Percentiles rank a stretch among this genome's conserved stretches.
phyloP scores from a whole-genome alignment of 768 basidiomycete species.

The Boletus vinaceobasis region DNA sequence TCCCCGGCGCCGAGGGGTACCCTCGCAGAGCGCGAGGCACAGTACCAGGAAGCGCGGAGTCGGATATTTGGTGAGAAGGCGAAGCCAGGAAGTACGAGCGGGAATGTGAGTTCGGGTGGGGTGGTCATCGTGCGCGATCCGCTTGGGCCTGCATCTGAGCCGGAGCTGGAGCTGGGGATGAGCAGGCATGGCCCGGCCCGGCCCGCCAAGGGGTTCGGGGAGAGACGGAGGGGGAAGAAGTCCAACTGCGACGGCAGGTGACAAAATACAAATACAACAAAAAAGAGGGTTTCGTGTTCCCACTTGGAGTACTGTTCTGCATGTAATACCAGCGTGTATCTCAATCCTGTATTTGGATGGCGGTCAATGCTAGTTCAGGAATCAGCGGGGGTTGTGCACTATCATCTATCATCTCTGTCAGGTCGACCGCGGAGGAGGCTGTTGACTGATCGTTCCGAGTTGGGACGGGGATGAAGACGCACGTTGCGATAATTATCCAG shows the following conservation, averaged over 20 bases:
- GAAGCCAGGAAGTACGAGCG: neutral
- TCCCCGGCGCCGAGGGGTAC: slow-evolving; percentile 25
- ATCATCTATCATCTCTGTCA: neutral
- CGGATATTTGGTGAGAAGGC: slow-evolving; percentile 58
- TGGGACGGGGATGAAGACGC: neutral
- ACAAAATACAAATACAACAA: neutral
- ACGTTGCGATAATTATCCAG: neutral
- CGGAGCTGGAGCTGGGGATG: neutral
- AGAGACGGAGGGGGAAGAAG: slow-evolving; percentile 19
- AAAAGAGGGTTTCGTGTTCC: neutral
- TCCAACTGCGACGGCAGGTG: too few relatives aligned
- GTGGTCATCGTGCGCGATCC: slow-evolving; percentile 31
- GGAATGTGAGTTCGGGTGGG: neutral
- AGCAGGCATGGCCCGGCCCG: neutral
- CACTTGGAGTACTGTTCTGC: too few relatives aligned
- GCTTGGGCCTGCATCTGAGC: slow-evolving; percentile 26
- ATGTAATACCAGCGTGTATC: neutral
- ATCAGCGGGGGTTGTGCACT: too few relatives aligned
- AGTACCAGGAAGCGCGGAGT: slow-evolving; percentile 70
- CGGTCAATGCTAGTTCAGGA: neutral
- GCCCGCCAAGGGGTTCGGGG: slow-evolving; percentile 29
- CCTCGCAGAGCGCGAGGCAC: slow-evolving; percentile 64
- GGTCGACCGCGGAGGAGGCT: slow-evolving; percentile 4
- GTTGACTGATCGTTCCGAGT: neutral
- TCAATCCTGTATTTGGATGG: neutral